Evolutionary conservation across 1,139 yeast genomes (phyloP).

Genomic region (Candida tunisiensis): DNA sequence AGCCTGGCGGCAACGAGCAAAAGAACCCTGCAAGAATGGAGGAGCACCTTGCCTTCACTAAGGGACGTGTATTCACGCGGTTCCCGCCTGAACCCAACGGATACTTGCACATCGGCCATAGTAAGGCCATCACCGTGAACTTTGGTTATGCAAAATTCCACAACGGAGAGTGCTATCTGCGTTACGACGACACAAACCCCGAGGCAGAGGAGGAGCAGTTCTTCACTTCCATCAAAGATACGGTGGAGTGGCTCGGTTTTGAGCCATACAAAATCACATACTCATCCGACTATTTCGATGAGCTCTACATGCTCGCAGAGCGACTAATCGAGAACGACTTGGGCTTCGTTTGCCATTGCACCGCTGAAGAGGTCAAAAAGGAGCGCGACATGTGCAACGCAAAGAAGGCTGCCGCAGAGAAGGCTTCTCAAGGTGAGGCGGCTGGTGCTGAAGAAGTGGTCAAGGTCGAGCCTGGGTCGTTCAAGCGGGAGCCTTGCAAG

Average conservation of each 20-base stretch:
- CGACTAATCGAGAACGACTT: slow-evolving; percentile 46
- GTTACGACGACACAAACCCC: slow-evolving; percentile 97
- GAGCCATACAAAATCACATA: slow-evolving; percentile 86
- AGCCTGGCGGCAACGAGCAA: slow-evolving; percentile 92
- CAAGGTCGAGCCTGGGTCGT: too few relatives aligned
- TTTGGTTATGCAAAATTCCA: slow-evolving; percentile 85
- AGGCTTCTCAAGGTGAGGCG: slow-evolving; percentile 90
- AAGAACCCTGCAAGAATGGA: slow-evolving; percentile 69
- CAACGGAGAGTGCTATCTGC: slow-evolving; percentile 73
- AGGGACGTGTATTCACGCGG: slow-evolving; percentile 77
- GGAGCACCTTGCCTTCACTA: slow-evolving; percentile 60
- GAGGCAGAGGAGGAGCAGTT: slow-evolving; percentile 94
- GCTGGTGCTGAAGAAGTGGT: too few relatives aligned
- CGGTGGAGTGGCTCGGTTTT: slow-evolving; percentile 89
- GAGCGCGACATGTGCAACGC: slow-evolving; percentile 71
- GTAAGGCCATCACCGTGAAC: slow-evolving; percentile 93
- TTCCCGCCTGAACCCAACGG: slow-evolving; percentile 99
- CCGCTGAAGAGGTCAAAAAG: slow-evolving; percentile 77
- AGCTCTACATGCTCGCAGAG: slow-evolving; percentile 78
- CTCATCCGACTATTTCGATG: slow-evolving; percentile 89
- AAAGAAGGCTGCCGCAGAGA: too few relatives aligned
- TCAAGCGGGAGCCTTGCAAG: slow-evolving; percentile 67
- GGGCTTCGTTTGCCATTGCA: slow-evolving; percentile 90
- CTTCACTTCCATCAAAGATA: slow-evolving; percentile 66
- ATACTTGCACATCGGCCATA: slow-evolving; percentile 90